Evolutionary conservation across 495 filamentous ascomycete genomes (phyloP).

Genomic region (Baudoinia panamericana): DNA sequence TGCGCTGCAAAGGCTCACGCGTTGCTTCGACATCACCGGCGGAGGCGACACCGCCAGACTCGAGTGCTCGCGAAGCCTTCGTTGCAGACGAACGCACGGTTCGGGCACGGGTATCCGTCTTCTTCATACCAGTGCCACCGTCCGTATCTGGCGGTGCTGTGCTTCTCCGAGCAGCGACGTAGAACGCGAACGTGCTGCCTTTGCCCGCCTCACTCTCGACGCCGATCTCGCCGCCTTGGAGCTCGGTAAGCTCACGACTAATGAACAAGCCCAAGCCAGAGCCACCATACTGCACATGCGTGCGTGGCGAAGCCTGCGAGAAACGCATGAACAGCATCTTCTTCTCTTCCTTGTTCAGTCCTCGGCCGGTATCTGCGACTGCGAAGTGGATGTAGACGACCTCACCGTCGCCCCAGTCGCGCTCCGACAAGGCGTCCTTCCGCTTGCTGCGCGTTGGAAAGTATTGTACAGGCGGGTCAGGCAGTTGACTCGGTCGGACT

Average conservation of each 20-base stretch:
- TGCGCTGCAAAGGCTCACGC: conserved; percentile 13
- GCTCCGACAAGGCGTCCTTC: conserved; percentile 36
- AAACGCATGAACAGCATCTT: conserved; percentile 69
- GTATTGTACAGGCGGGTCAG: conserved; percentile 29
- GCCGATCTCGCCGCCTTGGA: conserved; percentile 76
- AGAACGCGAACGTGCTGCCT: conserved; percentile 79
- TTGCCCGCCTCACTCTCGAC: conserved; percentile 56
- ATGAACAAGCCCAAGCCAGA: conserved; percentile 77
- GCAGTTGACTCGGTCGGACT: conserved; percentile 36
- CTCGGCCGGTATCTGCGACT: conserved; percentile 67
- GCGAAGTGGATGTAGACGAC: conserved; percentile 57
- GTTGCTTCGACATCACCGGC: background rate
- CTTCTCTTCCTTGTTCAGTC: conserved; percentile 58
- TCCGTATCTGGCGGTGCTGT: conserved; percentile 22
- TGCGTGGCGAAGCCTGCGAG: conserved; percentile 64
- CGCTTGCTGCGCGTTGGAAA: conserved; percentile 28
- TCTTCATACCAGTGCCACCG: conserved; percentile 5
- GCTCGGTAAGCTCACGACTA: conserved; percentile 58
- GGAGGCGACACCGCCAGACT: background rate
- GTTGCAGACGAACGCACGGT: background rate
- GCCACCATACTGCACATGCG: conserved; percentile 70
- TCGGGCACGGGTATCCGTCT: background rate
- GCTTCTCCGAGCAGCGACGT: conserved; percentile 48
- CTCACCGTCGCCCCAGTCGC: conserved; percentile 58
- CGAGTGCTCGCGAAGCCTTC: conserved; percentile 1